A percentile compares a stretch with the other conserved stretches of the same genome.
phyloP scores from a whole-genome alignment of 441 rosid species.

The Mallotus japonicus region DNA sequence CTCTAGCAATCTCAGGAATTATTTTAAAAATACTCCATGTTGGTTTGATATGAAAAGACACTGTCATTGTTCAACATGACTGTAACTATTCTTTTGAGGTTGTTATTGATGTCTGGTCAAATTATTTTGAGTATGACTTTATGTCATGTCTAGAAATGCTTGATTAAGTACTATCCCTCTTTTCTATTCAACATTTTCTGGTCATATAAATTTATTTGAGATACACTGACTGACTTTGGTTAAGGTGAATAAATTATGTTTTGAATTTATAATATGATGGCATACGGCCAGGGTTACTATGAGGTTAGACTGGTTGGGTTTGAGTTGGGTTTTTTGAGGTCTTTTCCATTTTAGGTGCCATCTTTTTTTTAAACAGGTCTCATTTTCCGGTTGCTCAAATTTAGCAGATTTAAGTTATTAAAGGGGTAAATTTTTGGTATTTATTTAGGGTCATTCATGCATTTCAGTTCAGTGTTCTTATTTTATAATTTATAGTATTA shows the following conservation, averaged over 20 bases:
- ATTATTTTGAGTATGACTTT: neutral
- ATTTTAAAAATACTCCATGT: neutral
- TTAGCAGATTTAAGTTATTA: neutral
- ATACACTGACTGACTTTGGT: neutral
- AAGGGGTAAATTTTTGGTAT: neutral
- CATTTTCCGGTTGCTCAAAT: neutral
- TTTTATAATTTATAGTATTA: neutral
- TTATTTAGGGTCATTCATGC: neutral
- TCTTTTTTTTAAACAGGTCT: neutral
- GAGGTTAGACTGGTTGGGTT: neutral
- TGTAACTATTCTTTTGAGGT: neutral
- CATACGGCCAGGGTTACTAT: neutral
- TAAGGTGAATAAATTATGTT: neutral
- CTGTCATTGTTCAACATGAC: no score
- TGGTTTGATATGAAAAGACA: neutral
- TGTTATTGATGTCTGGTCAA: neutral
- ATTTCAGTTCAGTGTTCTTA: neutral
- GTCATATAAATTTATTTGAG: neutral
- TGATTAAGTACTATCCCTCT: neutral
- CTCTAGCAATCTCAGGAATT: conserved; percentile 13
- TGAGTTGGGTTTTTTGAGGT: neutral
- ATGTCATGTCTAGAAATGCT: neutral
- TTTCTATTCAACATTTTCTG: no score
- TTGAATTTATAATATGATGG: neutral
- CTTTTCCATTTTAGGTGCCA: neutral